phyloP scores from a whole-genome alignment of 2,329 filamentous ascomycete genomes.

The Bipolaris sorokiniana region DNA sequence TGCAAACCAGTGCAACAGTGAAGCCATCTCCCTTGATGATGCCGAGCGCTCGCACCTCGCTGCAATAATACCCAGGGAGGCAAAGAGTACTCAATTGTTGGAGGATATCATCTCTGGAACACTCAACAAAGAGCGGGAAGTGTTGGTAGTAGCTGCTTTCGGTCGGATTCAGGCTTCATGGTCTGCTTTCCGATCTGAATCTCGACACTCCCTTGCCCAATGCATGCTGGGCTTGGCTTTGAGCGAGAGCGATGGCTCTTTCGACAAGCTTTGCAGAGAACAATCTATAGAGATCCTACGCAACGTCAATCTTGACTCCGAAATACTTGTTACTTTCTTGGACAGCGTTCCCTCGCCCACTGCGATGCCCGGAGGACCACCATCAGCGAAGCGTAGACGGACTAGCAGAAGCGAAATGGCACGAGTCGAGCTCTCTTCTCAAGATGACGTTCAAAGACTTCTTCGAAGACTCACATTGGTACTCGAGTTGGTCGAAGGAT shows the following conservation, averaged over 20 bases:
- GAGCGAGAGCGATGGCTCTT: conserved; percentile 40
- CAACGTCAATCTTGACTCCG: conserved; percentile 73
- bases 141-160: conserved; percentile 71
- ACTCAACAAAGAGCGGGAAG: conserved; percentile 53
- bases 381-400: conserved; percentile 78
- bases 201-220: conserved; percentile 65
- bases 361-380: conserved; percentile 72
- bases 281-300: conserved; percentile 73
- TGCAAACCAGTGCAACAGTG: conserved; percentile 55
- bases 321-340: conserved; percentile 74
- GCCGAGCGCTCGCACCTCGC: conserved; percentile 61
- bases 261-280: conserved; percentile 56
- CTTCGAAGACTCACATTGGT: conserved; percentile 84
- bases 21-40: conserved; percentile 56
- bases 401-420: conserved; percentile 75
- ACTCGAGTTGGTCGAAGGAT: conserved; percentile 84
- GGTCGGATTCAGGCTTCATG: conserved; percentile 73
- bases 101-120: conserved; percentile 57
- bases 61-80: conserved; percentile 62
- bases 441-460: conserved; percentile 68
- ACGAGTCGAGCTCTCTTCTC: conserved; percentile 66
- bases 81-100: conserved; percentile 63
- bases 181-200: conserved; percentile 70
- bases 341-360: conserved; percentile 75
- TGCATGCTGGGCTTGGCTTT: conserved; percentile 68